Conservation (phyloP, 495 filamentous ascomycete genomes). For the Penicillium malachiteum region DNA sequence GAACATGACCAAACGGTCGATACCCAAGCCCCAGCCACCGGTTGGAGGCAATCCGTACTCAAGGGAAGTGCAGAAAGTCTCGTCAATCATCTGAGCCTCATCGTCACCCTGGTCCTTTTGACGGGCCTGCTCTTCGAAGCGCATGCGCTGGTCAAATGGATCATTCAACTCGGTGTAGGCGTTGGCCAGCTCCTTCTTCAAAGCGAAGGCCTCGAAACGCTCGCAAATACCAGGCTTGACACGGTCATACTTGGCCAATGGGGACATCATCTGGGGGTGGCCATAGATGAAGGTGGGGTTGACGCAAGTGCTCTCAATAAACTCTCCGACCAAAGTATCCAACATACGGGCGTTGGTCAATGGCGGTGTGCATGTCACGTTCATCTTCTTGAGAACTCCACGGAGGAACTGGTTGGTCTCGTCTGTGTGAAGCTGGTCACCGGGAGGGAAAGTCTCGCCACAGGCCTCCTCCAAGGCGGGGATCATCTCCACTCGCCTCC, state of each 20-base stretch:
- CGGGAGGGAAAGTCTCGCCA: slow-evolving; percentile 90
- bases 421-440: slow-evolving; percentile 82
- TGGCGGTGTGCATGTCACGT: slow-evolving; percentile 85
- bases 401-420: slow-evolving; percentile 87
- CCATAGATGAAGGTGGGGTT: slow-evolving; percentile 95
- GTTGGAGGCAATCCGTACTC: slow-evolving; percentile 92
- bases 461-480: slow-evolving; percentile 84
- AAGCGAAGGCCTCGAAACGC: slow-evolving; percentile 95
- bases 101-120: slow-evolving; percentile 98
- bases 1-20: slow-evolving; percentile 97
- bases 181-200: slow-evolving; percentile 93
- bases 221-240: slow-evolving; percentile 81
- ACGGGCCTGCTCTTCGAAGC: slow-evolving; percentile 93
- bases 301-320: slow-evolving; percentile 89
- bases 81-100: slow-evolving; percentile 93
- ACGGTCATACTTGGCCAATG: slow-evolving; percentile 93
- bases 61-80: slow-evolving; percentile 82
- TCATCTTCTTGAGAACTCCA: slow-evolving; percentile 79
- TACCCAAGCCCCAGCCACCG: slow-evolving; percentile 96
- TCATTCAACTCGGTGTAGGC: slow-evolving; percentile 99
- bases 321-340: slow-evolving; percentile 94
- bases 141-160: slow-evolving; percentile 87
- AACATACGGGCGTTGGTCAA: slow-evolving; percentile 96
- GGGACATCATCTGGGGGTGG: slow-evolving; percentile 97
- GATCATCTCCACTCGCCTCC: slow-evolving; percentile 96